Conservation (phyloP, 805 yeast genomes). For the Lipomyces yamadae region DNA sequence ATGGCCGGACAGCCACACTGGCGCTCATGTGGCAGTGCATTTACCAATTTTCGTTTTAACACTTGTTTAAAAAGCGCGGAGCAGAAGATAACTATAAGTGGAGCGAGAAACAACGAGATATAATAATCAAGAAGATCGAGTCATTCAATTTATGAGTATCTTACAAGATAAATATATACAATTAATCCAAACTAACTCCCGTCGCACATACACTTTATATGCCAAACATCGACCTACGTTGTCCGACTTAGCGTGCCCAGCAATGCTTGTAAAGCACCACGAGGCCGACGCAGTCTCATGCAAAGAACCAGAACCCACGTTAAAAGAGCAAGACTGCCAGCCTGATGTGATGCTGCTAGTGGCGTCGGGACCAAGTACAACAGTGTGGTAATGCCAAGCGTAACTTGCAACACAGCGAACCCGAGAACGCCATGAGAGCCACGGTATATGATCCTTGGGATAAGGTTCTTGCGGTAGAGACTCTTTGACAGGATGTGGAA, state of each 20-base stretch:
- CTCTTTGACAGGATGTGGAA: slow-evolving; percentile 62
- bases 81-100: no score
- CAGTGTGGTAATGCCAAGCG: slow-evolving; percentile 84
- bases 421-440: slow-evolving; percentile 77
- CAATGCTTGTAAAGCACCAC: slow-evolving; percentile 5
- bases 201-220: background rate
- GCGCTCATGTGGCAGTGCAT: background rate
- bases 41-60: background rate
- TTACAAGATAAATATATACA: slow-evolving; percentile 5
- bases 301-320: slow-evolving; percentile 74
- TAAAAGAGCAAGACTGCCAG: slow-evolving; percentile 88
- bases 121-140: background rate
- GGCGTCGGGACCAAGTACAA: slow-evolving; percentile 89
- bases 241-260: background rate
- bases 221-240: background rate
- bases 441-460: slow-evolving; percentile 62
- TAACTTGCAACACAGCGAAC: slow-evolving; percentile 77
- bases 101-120: background rate
- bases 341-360: slow-evolving; percentile 94
- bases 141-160: background rate
- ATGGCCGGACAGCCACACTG: background rate
- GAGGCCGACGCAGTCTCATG: slow-evolving; percentile 51
- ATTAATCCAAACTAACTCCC: background rate
- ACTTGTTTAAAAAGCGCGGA: no score
- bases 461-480: slow-evolving; percentile 42